A percentile compares a stretch with the other conserved stretches of the same genome.
phyloP scores from a whole-genome alignment of 257 asterid genomes.

The Gentiana dahurica region DNA sequence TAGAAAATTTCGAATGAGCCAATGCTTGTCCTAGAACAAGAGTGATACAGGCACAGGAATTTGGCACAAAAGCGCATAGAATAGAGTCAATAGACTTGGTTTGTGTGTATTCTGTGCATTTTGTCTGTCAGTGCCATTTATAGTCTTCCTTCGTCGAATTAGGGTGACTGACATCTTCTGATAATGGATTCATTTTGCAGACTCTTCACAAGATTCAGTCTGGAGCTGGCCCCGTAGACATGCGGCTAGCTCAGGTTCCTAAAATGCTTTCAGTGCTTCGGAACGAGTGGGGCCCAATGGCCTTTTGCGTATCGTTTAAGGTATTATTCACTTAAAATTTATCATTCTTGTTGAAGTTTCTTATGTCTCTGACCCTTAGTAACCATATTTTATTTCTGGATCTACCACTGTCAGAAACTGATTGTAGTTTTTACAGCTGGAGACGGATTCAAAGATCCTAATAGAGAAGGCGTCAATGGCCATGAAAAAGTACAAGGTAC shows the following conservation, averaged over 20 bases:
- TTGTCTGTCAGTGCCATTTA: too few species aligned
- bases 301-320: conserved; percentile 95
- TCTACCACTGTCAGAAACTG: background rate
- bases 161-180: background rate
- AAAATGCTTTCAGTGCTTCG: conserved; percentile 87
- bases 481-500: conserved; percentile 60
- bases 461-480: conserved; percentile 75
- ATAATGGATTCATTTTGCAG: conserved; percentile 24
- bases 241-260: conserved; percentile 85
- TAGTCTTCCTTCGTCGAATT: too few species aligned
- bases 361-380: background rate
- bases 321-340: conserved; percentile 17
- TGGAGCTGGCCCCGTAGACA: conserved; percentile 79
- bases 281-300: conserved; percentile 82
- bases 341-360: background rate
- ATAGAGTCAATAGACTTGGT: too few species aligned
- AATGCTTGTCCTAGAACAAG: too few species aligned
- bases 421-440: conserved; percentile 36
- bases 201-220: conserved; percentile 83
- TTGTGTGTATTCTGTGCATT: too few species aligned
- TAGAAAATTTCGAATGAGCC: too few species aligned
- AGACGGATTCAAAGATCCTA: conserved; percentile 78
- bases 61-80: too few species aligned
- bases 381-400: background rate
- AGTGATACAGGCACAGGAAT: too few species aligned